Conservation (phyloP, 768 basidiomycete genomes). For the Pleurotus salmoneostramineus region DNA sequence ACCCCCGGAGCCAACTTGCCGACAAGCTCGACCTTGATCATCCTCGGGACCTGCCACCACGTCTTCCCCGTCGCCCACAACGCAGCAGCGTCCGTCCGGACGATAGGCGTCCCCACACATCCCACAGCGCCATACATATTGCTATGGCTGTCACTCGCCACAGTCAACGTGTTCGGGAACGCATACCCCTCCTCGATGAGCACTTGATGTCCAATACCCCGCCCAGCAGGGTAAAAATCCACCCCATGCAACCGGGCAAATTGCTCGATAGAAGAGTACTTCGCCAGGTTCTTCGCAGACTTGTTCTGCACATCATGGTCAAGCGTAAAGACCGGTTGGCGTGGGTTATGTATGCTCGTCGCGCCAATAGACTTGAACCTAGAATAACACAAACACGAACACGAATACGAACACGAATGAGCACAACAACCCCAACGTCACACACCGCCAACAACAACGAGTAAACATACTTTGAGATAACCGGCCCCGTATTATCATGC, state of each 20-base stretch:
- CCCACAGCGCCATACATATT: slow-evolving; percentile 99
- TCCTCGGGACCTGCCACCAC: slow-evolving; percentile 99
- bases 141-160: slow-evolving; percentile 94
- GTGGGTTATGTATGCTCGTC: slow-evolving; percentile 72
- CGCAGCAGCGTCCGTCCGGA: slow-evolving; percentile 91
- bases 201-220: slow-evolving; percentile 97
- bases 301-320: slow-evolving; percentile 99
- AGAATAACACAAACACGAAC: background rate
- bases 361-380: slow-evolving; percentile 97
- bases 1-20: slow-evolving; percentile 85
- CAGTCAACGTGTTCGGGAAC: slow-evolving; percentile 92
- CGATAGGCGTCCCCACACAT: slow-evolving; percentile 95
- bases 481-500: slow-evolving; percentile 97
- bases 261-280: slow-evolving; percentile 88
- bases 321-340: slow-evolving; percentile 91
- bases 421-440: background rate
- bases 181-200: slow-evolving; percentile 99
- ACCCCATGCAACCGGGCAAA: slow-evolving; percentile 84
- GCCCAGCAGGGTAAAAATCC: slow-evolving; percentile 96
- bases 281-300: slow-evolving; percentile 82
- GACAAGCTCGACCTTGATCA: slow-evolving; percentile 90
- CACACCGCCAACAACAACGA: background rate
- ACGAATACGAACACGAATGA: background rate
- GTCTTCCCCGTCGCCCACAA: slow-evolving; percentile 98
- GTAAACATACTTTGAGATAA: slow-evolving; percentile 85